A percentile compares a stretch with the other conserved stretches of the same genome.
Evolutionary conservation across 2,329 filamentous ascomycete species (phyloP).

Genomic region (Ceratocystis ficicola): DNA sequence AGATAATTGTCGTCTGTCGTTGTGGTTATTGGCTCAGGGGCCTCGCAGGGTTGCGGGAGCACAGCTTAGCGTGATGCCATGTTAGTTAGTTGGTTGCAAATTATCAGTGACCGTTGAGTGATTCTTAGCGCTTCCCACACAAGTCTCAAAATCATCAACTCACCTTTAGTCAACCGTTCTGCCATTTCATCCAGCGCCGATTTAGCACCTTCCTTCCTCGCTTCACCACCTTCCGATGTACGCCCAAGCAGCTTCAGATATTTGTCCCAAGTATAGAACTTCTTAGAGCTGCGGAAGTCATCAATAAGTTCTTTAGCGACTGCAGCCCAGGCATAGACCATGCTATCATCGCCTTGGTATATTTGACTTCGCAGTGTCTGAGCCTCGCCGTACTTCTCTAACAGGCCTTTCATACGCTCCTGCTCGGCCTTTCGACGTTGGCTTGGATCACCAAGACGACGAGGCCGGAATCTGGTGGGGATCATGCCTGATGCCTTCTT

Average conservation of each 20-base stretch:
- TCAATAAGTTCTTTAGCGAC: slow-evolving; percentile 48
- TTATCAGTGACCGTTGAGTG: neutral
- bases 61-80: slow-evolving; percentile 11
- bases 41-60: slow-evolving; percentile 23
- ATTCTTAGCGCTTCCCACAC: too few relatives aligned
- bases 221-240: slow-evolving; percentile 24
- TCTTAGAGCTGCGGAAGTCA: slow-evolving; percentile 51
- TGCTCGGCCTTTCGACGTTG: slow-evolving; percentile 36
- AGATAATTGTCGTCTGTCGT: slow-evolving; percentile 43
- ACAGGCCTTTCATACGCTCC: slow-evolving; percentile 32
- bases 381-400: slow-evolving; percentile 35
- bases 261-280: slow-evolving; percentile 56
- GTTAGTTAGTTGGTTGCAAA: neutral
- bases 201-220: slow-evolving; percentile 27
- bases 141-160: slow-evolving; percentile 26
- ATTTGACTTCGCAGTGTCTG: slow-evolving; percentile 34
- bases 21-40: neutral
- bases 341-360: slow-evolving; percentile 33
- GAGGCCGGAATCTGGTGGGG: slow-evolving; percentile 36
- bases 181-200: slow-evolving; percentile 44
- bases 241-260: slow-evolving; percentile 46
- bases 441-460: slow-evolving; percentile 35
- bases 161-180: slow-evolving; percentile 43
- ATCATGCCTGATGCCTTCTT: slow-evolving; percentile 43
- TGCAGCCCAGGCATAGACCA: slow-evolving; percentile 44